Base-by-base conservation (phyloP, 164 flowering plant genomes). In the Dillenia suffruticosa region DNA sequence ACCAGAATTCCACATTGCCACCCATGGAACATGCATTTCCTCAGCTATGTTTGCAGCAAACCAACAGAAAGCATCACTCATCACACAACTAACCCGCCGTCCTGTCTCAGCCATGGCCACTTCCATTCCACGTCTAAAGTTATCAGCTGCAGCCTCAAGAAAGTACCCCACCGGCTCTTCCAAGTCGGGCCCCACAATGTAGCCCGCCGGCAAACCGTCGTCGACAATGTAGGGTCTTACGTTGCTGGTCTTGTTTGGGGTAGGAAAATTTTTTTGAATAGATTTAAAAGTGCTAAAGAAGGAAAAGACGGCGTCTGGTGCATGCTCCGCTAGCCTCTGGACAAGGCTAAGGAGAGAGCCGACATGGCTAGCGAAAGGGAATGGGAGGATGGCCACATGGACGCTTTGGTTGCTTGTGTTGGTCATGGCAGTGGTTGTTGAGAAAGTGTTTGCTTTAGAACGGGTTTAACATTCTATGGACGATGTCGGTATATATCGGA, bases 341-440 rank as follows among this genome's bases (percentile, higher is more conserved):
- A 61, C 56, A 54, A 74, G 56, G 63, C 14, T 40, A 49, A 77
- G 68, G 46, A 77, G 78, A 1, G 74, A 59, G 11, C 51, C 57
- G 1, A 74, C 64, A 44, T 75, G 74, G 54, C 54, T 58, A 57
- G 55, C 74, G 61, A 77, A 77, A 2, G 81, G 74, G 69, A 80
- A 79, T 48, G 79, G 70, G 47, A 73, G 54, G 16, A 66, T 71
- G 13, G 69, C 79, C 2, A 76, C 68, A 55, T 76, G 78, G 45
- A 46, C 22, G 22, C 22, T 19, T 19, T 19, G 22, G 22, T 19
- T 1, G 22, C 22, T 19, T 1, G 22, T 1, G 22, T 19, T 19
- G 22, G 22, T 19, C 22, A 19, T 19, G 22, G 22, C 22, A 19
- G 1, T 19, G 22, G 22, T 19, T 19, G 22, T 19, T 19, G 22